Base-by-base conservation (phyloP, 176 grass and related monocot species). In the Oryza punctata region DNA sequence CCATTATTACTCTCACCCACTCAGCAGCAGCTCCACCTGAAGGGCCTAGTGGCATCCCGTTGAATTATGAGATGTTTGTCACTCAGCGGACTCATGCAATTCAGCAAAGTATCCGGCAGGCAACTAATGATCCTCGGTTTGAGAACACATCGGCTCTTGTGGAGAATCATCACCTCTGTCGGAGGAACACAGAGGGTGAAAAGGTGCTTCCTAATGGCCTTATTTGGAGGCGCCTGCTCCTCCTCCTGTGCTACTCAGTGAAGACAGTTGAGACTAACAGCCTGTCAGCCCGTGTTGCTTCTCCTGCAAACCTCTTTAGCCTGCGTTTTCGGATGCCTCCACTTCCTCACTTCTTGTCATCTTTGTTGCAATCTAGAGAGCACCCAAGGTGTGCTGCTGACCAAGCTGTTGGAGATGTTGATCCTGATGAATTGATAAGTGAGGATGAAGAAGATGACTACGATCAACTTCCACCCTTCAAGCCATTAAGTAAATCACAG, bases 81-180 rank as follows among this genome's bases (percentile, higher is more conserved):
- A 74, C 80, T 54, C 89, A 92, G 23, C 61, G 92, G 66, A 76
- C 91, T 83, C 69, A 88, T 81, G 87, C 73, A 25, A 68, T 94
- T 85, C 93, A 93, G 79, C 96, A 91, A 83, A 83, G 72, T 76
- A 90, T 98, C 73, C 69, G 85, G 29, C 89, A 82, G 82, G 84
- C 87, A 66, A 90, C 82, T 63, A 88, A 90, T 80, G 87, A 95
- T 78, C 77, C 72, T 82, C 78, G 63, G 43, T 59, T 83, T 59
- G 86, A 86, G 80, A 98, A 93, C 91, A 80, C 91, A 63, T 87
- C 95, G 19, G 89, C 91, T 78, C 84, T 91, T 82, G 96, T 98
- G 82, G 96, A 98, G 89, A 98, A 98, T 74, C 93, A 98, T 66
- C 82, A 82, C 47, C 87, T 87, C 21, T 98, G 96, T 88, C 80